These are phyloP conservation scores for Xylaria intraflava DNA, from an alignment of 495 filamentous ascomycete species.

Conservation along the genomic window DNA sequence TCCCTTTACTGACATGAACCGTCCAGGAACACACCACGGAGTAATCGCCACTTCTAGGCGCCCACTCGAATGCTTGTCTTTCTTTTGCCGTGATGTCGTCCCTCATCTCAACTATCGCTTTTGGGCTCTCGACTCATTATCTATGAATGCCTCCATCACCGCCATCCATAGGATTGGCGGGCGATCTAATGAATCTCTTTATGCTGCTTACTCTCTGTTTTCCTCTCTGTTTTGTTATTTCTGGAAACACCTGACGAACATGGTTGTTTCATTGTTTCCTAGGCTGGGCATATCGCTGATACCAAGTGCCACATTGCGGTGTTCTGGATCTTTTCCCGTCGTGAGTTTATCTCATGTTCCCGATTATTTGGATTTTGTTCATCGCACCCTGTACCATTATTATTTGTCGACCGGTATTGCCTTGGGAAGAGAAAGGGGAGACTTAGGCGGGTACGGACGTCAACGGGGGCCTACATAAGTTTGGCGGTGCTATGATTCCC, in stretches of 20 bases:
- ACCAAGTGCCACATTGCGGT: constrained; percentile 20
- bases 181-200: constrained; percentile 24
- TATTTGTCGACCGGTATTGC: background rate
- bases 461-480: background rate
- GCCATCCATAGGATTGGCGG: background rate
- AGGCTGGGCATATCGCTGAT: constrained; percentile 13
- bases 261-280: background rate
- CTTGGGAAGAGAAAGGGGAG: background rate
- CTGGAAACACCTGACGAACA: background rate
- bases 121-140: constrained; percentile 10
- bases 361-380: background rate
- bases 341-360: background rate
- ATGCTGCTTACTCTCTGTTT: constrained; percentile 10
- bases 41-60: constrained; percentile 26
- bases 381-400: constrained; percentile 1
- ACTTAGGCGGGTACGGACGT: background rate
- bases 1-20: background rate
- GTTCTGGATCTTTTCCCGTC: constrained; percentile 6
- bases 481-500: background rate
- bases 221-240: background rate
- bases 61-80: background rate
- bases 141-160: constrained; percentile 8
- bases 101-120: constrained; percentile 6
- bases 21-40: constrained; percentile 34
- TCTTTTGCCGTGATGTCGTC: background rate